Percentiles rank a stretch among this genome's conserved stretches.
These are phyloP conservation scores for Boletus bicolor DNA, from an alignment of 768 basidiomycete species.

Conservation along the genomic window DNA sequence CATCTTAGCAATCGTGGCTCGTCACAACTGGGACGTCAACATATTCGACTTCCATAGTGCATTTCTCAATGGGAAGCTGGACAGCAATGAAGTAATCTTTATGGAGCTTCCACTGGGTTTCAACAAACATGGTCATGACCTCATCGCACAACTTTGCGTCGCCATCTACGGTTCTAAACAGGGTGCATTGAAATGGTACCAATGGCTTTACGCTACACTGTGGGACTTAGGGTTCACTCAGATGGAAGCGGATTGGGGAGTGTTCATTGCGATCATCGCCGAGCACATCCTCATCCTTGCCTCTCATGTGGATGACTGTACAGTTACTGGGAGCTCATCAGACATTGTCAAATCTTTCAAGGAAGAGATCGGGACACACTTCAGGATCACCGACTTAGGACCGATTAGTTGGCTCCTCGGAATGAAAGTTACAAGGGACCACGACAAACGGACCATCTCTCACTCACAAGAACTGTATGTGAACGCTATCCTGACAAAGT, in stretches of 20 bases:
- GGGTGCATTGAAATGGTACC: neutral
- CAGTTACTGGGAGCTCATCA: neutral
- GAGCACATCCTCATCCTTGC: neutral
- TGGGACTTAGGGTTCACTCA: rapidly evolving
- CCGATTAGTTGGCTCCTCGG: neutral
- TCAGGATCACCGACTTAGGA: rapidly evolving
- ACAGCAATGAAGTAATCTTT: neutral
- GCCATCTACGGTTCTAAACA: neutral
- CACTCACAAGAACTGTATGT: neutral
- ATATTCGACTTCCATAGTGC: neutral
- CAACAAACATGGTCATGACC: neutral
- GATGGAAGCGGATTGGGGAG: neutral
- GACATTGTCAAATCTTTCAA: neutral
- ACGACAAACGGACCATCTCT: neutral
- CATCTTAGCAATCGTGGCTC: too few relatives aligned
- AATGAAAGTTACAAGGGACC: neutral
- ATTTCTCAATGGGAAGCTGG: neutral
- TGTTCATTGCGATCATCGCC: rapidly evolving
- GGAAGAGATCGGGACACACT: neutral
- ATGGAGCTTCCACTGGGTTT: neutral
- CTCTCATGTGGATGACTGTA: neutral
- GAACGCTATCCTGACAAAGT: neutral
- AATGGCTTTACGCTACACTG: rapidly evolving
- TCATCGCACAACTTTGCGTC: rapidly evolving
- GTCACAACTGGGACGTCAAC: too few relatives aligned